These are phyloP conservation scores for Anacardium occidentale DNA, from an alignment of 345 rosid genomes.

Conservation along the genomic window DNA sequence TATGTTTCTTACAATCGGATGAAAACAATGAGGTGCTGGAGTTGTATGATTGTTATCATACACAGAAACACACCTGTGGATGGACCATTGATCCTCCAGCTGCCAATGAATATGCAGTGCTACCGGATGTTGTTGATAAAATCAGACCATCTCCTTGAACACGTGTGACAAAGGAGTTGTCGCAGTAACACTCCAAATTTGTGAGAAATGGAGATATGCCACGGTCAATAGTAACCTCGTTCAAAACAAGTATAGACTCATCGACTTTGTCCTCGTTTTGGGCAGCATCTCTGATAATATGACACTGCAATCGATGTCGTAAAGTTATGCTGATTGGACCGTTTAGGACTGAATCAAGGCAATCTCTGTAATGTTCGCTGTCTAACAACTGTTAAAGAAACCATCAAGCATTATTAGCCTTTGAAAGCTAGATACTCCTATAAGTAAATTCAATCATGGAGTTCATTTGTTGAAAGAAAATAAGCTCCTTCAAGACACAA, in stretches of 20 bases:
- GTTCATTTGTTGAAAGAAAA: not conserved
- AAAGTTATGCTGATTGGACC: constrained; percentile 96
- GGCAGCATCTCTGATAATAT: constrained; percentile 77
- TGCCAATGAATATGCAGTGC: constrained; percentile 98
- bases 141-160: constrained; percentile 99
- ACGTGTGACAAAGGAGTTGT: constrained; percentile 83
- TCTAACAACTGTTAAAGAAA: constrained; percentile 54
- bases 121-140: constrained; percentile 94
- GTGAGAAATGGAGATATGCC: constrained; percentile 94
- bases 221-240: constrained; percentile 99
- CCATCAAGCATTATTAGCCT: not conserved
- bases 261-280: constrained; percentile 67
- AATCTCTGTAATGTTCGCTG: constrained; percentile 80
- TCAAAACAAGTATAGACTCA: constrained; percentile 75
- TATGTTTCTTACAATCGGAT: not conserved
- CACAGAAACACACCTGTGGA: constrained; percentile 68
- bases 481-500: constrained; percentile 1
- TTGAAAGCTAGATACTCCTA: not conserved
- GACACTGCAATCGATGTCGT: constrained; percentile 84
- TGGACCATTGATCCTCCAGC: constrained; percentile 99
- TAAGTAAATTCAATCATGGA: not conserved
- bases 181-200: constrained; percentile 95
- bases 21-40: not conserved
- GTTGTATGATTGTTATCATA: not conserved
- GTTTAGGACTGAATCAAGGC: constrained; percentile 67